Evolutionary conservation across 2,329 filamentous ascomycete species (phyloP), one percentile per base, ranked within the genome.

Genomic region (Colletotrichum viniferum): DNA sequence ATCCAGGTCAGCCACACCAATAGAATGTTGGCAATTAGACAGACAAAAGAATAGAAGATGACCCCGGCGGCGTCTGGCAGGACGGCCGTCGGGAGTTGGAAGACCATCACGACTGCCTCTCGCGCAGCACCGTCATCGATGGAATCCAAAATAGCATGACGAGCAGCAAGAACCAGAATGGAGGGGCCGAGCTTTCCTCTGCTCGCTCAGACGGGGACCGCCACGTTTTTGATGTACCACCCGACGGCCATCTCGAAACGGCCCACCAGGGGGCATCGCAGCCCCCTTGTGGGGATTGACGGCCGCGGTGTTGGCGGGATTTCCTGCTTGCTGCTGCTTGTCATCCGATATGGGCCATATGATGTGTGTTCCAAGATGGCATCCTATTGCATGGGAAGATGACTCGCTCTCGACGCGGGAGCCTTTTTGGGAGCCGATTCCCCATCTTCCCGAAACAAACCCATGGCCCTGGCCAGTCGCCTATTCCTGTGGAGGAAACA

Each of bases 51-150:
- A 43, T 76, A 76, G 34, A 62, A 36, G 32, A 76, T 56, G n/a
- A 73, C 43, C 34, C 69, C 73, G 63, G 58, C 18, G 60, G 58
- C 73, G 48, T 76, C 73, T 28, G 63, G 26, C 48, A 52, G 34
- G 58, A 76, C 73, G 58, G 69, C 73, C 58, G 73, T 58, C 56
- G 73, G 73, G 58, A 76, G 69, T 73, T 76, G 73, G 48, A 76
- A 76, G 28, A 76, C 69, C 73, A 76, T 76, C 58, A 62, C 58
- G 58, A 73, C 69, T 48, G 26, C 58, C 63, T 61, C 64, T 73
- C 14, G 21, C 58, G 73, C 48, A 48, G 34, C 69, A 21, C 26
- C 43, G 56, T 76, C 69, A 69, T 60, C n/a, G 43, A 52, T 52
- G 43, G 24, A 43, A 28, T 63, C 63, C 69, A 61, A 68, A 69